phyloP scores from a whole-genome alignment of 2,329 filamentous ascomycete species.

The Trichoderma sp. region DNA sequence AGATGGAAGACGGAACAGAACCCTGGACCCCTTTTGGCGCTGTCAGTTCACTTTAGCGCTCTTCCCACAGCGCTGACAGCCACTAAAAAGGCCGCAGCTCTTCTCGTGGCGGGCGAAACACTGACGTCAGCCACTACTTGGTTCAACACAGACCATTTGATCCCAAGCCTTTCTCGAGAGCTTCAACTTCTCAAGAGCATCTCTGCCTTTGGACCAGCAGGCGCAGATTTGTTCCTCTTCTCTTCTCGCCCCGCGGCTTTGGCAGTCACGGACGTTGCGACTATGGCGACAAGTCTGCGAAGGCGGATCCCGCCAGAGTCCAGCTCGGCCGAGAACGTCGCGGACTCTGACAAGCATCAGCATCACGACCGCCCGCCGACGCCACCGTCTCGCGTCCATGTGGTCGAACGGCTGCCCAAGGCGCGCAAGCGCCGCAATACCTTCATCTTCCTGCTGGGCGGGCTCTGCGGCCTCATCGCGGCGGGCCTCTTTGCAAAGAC shows the following conservation, averaged over 20 bases:
- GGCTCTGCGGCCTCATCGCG: conserved; percentile 84
- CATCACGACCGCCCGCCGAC: conserved; percentile 36
- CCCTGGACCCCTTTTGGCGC: background rate
- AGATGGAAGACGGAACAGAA: background rate
- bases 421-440: conserved; percentile 73
- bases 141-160: background rate
- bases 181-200: background rate
- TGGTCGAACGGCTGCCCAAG: conserved; percentile 50
- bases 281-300: conserved; percentile 42
- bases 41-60: conserved; percentile 3
- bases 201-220: background rate
- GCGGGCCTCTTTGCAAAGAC: conserved; percentile 88
- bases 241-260: background rate
- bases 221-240: background rate
- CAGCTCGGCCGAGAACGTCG: conserved; percentile 30
- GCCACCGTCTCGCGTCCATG: conserved; percentile 44
- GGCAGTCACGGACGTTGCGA: conserved; percentile 1
- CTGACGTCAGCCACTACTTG: conserved; percentile 23
- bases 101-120: conserved; percentile 7
- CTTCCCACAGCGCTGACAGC: conserved; percentile 3
- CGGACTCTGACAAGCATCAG: conserved; percentile 30
- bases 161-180: background rate
- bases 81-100: conserved; percentile 21
- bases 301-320: conserved; percentile 38
- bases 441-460: conserved; percentile 84